These are phyloP conservation scores for Hyphopichia fennica DNA, from an alignment of 1,139 yeast genomes.

Conservation along the genomic window DNA sequence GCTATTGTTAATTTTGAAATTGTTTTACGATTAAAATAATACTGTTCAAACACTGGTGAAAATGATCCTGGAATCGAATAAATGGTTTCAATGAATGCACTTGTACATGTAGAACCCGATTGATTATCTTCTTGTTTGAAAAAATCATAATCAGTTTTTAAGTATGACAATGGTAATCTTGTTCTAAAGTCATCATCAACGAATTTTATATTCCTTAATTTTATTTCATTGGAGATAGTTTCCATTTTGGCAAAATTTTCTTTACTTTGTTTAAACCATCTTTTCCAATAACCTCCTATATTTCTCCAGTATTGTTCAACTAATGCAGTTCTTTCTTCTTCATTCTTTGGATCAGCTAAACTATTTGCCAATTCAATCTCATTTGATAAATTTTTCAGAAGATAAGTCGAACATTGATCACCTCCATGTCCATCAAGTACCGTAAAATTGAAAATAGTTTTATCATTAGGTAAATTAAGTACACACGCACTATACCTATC, in stretches of 20 bases:
- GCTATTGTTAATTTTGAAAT: conserved; percentile 73
- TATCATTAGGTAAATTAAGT: conserved; percentile 31
- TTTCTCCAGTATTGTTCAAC: conserved; percentile 50
- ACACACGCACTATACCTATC: conserved; percentile 72
- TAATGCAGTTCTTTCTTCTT: conserved; percentile 36
- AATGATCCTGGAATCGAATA: conserved; percentile 31
- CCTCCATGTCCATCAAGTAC: conserved; percentile 97
- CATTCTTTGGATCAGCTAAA: conserved; percentile 17
- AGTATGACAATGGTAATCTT: conserved; percentile 61
- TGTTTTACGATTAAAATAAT: conserved; percentile 72
- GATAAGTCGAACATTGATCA: conserved; percentile 62
- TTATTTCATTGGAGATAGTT: conserved; percentile 24
- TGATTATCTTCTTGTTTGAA: conserved; percentile 32
- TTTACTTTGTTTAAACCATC: conserved; percentile 60
- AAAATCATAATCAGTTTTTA: conserved; percentile 57
- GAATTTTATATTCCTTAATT: conserved; percentile 15
- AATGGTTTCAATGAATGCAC: conserved; percentile 64
- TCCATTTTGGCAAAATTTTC: conserved; percentile 44
- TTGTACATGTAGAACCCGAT: conserved; percentile 85
- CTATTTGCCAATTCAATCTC: conserved; percentile 50
- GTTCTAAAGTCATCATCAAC: conserved; percentile 52
- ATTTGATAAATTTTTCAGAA: conserved; percentile 53
- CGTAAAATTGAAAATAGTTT: conserved; percentile 56
- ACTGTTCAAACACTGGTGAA: conserved; percentile 38
- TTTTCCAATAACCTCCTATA: conserved; percentile 87